These are phyloP conservation scores for Salix dunnii DNA, from an alignment of 345 rosid species.

Conservation along the genomic window DNA sequence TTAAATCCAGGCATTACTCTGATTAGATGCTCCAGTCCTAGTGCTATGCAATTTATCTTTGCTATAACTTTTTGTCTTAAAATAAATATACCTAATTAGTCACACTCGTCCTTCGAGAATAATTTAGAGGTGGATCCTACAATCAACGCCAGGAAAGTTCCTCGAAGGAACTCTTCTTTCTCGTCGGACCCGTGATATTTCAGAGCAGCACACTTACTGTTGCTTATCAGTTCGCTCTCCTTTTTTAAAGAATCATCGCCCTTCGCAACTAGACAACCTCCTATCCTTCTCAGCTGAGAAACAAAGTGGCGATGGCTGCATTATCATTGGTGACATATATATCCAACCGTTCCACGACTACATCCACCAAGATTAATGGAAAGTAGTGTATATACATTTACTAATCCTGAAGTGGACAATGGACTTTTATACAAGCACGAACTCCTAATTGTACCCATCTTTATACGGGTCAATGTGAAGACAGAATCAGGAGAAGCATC, in stretches of 20 bases:
- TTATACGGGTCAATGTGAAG: background rate
- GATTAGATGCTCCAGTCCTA: background rate
- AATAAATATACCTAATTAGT: no score
- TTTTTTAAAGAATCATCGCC: background rate
- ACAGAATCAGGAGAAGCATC: background rate
- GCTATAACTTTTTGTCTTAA: background rate
- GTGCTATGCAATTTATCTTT: background rate
- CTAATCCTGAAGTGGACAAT: background rate
- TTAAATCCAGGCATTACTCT: no score
- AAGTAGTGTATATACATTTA: background rate
- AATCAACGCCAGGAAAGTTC: background rate
- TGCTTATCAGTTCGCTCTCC: background rate
- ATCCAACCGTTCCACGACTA: background rate
- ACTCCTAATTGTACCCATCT: no score
- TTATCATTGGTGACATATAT: background rate
- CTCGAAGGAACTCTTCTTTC: background rate
- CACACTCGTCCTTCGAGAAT: background rate
- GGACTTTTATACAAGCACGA: no score
- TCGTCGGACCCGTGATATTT: no score
- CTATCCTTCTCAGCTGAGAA: background rate
- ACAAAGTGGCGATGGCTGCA: background rate
- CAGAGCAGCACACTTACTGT: no score
- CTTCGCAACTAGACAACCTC: background rate
- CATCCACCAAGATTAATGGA: background rate
- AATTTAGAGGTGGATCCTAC: background rate